phyloP scores from a whole-genome alignment of 768 basidiomycete genomes.

The Suillus brevipes region DNA sequence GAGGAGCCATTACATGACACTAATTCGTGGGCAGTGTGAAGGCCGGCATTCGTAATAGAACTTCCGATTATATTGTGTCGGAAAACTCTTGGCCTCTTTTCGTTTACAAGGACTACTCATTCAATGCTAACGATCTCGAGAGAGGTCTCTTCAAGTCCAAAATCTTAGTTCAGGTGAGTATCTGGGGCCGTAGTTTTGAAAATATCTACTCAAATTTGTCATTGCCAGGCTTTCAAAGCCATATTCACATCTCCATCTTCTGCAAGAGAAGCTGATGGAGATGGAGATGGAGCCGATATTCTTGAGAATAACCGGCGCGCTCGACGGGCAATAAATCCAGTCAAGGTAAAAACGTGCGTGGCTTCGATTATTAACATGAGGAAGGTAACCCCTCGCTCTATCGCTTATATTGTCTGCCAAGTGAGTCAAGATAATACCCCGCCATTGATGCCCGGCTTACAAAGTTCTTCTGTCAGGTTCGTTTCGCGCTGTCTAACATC shows the following conservation, averaged over 20 bases:
- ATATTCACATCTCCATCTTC: slow-evolving; percentile 20
- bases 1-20: not conserved
- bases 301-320: not conserved
- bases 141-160: slow-evolving; percentile 16
- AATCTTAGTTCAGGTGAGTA: slow-evolving; percentile 16
- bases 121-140: slow-evolving; percentile 8
- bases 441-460: not conserved
- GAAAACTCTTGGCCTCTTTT: slow-evolving; percentile 14
- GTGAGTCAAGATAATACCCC: slow-evolving; percentile 9
- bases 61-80: slow-evolving; percentile 5
- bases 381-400: not conserved
- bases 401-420: slow-evolving; percentile 24
- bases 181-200: not conserved
- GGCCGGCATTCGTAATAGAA: slow-evolving; percentile 10
- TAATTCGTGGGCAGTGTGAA: not conserved
- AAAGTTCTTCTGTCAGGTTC: too few species aligned
- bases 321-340: too few species aligned
- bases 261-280: not conserved
- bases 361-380: too few species aligned
- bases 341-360: too few species aligned
- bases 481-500: too few species aligned
- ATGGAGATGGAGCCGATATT: not conserved
- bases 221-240: slow-evolving; percentile 14
- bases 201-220: too few species aligned
- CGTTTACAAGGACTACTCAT: slow-evolving; percentile 9